Conservation (phyloP, 805 yeast genomes). For the Saccharomycopsis fermentans region DNA sequence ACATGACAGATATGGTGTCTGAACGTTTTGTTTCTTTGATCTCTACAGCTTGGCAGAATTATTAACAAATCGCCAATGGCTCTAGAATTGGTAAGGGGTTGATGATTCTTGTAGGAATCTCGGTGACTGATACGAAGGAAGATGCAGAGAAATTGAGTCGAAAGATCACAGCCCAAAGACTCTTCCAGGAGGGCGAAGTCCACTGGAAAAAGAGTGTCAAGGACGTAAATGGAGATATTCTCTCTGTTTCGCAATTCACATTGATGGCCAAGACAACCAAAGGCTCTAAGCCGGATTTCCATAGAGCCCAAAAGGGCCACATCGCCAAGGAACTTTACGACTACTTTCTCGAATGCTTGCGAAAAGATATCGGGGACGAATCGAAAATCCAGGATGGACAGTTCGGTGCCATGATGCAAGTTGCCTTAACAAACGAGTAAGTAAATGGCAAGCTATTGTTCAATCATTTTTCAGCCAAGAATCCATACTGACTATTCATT, state of each 20-base stretch:
- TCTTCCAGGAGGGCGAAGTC: constrained; percentile 64
- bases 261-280: constrained; percentile 75
- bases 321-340: constrained; percentile 36
- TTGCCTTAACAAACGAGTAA: constrained; percentile 63
- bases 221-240: constrained; percentile 60
- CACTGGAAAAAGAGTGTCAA: constrained; percentile 69
- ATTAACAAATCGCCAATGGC: neutral
- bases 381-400: constrained; percentile 70
- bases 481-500: neutral
- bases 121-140: constrained; percentile 62
- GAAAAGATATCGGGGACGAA: constrained; percentile 44
- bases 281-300: constrained; percentile 94
- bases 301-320: constrained; percentile 79
- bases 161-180: constrained; percentile 52
- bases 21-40: neutral
- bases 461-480: too few species aligned
- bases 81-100: constrained; percentile 56
- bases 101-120: constrained; percentile 75
- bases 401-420: constrained; percentile 98
- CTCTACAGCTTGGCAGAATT: constrained; percentile 20
- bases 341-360: constrained; percentile 38
- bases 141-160: constrained; percentile 63
- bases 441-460: neutral
- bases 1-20: neutral
- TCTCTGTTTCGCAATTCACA: constrained; percentile 91